A percentile compares a stretch with the other conserved stretches of the same genome.
phyloP scores from a whole-genome alignment of 176 grass and related monocot genomes.

The Musa acuminata region DNA sequence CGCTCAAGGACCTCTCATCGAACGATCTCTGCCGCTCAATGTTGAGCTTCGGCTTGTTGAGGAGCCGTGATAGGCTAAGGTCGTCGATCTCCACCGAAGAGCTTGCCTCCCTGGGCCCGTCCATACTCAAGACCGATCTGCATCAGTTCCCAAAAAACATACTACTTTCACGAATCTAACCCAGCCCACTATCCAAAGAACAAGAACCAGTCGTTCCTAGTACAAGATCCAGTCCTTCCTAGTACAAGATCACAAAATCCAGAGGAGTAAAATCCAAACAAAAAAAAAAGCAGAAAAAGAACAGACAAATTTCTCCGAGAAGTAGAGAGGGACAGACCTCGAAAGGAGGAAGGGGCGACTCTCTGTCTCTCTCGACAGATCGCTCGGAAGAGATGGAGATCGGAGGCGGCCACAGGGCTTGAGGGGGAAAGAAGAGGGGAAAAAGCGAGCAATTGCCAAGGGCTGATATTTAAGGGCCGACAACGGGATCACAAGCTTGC shows the following conservation, averaged over 20 bases:
- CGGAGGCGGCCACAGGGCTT: not conserved
- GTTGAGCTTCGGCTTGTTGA: slow-evolving; percentile 8
- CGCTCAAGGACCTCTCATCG: slow-evolving; percentile 10
- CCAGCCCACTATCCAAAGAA: not conserved
- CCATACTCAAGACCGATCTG: not conserved
- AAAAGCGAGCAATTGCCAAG: not conserved
- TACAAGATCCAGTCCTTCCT: no score
- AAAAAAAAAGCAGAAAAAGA: not conserved
- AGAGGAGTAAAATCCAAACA: not conserved
- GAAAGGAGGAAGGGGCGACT: not conserved
- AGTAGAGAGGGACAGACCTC: not conserved
- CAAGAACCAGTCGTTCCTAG: not conserved
- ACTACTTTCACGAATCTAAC: not conserved
- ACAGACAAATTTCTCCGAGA: not conserved
- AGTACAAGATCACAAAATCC: not conserved
- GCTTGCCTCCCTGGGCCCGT: not conserved
- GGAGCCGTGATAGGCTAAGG: slow-evolving; percentile 1
- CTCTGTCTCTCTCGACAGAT: not conserved
- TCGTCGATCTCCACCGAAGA: not conserved
- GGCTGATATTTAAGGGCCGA: not conserved
- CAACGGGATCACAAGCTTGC: not conserved
- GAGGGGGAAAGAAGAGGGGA: not conserved
- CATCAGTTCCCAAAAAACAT: not conserved
- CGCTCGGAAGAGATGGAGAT: not conserved
- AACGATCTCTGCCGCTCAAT: slow-evolving; percentile 9